A percentile compares a stretch with the other conserved stretches of the same genome.
phyloP scores from a whole-genome alignment of 768 basidiomycete genomes.

The Gautieria morchelliformis region DNA sequence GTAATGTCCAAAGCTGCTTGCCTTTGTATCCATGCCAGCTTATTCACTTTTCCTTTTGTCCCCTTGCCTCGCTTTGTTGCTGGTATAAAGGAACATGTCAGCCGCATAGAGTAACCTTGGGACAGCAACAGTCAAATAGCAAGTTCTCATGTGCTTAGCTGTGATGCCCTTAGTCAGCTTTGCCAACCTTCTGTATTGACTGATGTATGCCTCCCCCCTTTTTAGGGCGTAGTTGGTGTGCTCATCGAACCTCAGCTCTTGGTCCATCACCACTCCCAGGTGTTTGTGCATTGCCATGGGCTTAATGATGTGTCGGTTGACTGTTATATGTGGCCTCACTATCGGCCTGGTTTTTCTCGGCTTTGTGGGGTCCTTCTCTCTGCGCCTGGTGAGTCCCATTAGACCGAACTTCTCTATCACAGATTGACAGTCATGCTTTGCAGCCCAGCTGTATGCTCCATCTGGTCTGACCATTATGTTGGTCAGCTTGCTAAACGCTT shows the following conservation, averaged over 20 bases:
- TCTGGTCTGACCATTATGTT: no score
- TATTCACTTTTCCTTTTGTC: no score
- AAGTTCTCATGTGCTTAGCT: conserved; percentile 9
- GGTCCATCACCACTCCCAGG: conserved; percentile 25
- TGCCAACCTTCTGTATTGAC: conserved; percentile 14
- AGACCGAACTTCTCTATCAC: no score
- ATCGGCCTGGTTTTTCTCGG: neutral
- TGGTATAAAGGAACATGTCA: no score
- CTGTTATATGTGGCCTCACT: conserved; percentile 7
- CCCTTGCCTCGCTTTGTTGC: no score
- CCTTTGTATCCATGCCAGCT: no score
- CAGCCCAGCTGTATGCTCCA: neutral
- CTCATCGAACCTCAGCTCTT: conserved; percentile 18
- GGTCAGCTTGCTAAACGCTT: neutral
- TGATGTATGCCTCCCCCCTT: neutral
- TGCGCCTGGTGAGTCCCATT: no score
- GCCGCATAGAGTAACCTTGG: no score
- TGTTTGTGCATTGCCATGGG: conserved; percentile 15
- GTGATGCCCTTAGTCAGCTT: conserved; percentile 15
- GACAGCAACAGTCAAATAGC: conserved; percentile 19
- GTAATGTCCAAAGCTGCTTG: no score
- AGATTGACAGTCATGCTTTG: no score
- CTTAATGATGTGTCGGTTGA: conserved; percentile 13
- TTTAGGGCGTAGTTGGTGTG: conserved; percentile 12
- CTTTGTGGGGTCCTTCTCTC: conserved; percentile 3